These are phyloP conservation scores for Grifola frondosa DNA, from an alignment of 1,284 basidiomycete species.

Conservation along the genomic window DNA sequence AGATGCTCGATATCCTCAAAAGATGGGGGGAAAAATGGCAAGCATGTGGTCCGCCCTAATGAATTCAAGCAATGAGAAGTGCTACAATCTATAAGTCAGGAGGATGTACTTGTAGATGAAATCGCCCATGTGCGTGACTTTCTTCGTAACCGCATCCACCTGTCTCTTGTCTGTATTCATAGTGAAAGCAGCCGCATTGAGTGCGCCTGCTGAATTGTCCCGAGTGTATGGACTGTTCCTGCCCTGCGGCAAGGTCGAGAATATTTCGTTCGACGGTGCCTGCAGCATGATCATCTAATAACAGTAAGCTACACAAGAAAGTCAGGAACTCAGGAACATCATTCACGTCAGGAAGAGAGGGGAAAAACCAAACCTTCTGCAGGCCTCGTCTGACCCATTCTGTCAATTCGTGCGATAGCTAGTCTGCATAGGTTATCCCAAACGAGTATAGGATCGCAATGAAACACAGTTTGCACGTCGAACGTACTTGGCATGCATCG, in stretches of 20 bases:
- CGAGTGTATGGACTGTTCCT: slow-evolving; percentile 74
- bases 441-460: background rate
- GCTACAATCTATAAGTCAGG: no score
- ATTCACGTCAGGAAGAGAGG: no score
- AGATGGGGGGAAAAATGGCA: slow-evolving; percentile 75
- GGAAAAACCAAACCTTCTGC: slow-evolving; percentile 63
- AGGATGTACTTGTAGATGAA: slow-evolving; percentile 68
- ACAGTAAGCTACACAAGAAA: slow-evolving; percentile 59
- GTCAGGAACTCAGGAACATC: background rate
- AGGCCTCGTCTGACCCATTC: slow-evolving; percentile 70
- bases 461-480: slow-evolving; percentile 65
- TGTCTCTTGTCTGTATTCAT: slow-evolving; percentile 39
- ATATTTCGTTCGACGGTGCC: slow-evolving; percentile 80
- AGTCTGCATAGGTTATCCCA: background rate
- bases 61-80: no score
- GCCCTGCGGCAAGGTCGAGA: slow-evolving; percentile 71
- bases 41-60: slow-evolving; percentile 78
- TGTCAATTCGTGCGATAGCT: slow-evolving; percentile 81
- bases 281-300: slow-evolving; percentile 84
- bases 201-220: slow-evolving; percentile 60
- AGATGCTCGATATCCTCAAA: slow-evolving; percentile 70
- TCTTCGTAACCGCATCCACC: slow-evolving; percentile 48
- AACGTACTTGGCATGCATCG: no score
- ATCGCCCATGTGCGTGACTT: slow-evolving; percentile 66
- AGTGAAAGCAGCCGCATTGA: slow-evolving; percentile 57